Evolutionary conservation across 2,329 filamentous ascomycete species (phyloP).

Genomic region (Aureobasidium musti): DNA sequence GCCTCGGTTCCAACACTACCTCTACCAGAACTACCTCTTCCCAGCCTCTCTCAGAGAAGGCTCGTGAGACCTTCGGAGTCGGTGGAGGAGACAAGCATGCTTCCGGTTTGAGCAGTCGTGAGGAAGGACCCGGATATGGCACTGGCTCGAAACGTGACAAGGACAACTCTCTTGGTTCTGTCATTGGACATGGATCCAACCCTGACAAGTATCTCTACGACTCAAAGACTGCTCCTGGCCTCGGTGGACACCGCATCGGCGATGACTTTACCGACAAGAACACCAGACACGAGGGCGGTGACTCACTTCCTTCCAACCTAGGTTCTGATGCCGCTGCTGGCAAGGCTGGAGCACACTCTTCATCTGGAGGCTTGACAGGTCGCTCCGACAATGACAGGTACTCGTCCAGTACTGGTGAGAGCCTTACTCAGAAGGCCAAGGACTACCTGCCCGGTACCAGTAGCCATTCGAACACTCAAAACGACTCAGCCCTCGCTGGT

Average conservation of each 20-base stretch:
- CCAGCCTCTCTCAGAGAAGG: constrained; percentile 5
- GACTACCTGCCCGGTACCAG: constrained; percentile 14
- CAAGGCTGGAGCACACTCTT: constrained; percentile 1
- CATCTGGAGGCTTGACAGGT: constrained; percentile 7
- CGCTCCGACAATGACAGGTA: constrained; percentile 3
- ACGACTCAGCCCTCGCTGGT: constrained; percentile 8
- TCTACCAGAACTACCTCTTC: background rate
- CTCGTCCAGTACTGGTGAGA: constrained; percentile 19
- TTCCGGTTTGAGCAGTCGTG: background rate
- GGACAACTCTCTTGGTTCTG: constrained; percentile 16
- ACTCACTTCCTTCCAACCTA: background rate
- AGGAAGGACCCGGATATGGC: constrained; percentile 17
- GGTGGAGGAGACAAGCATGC: constrained; percentile 9
- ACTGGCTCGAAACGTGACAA: constrained; percentile 11
- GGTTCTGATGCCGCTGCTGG: constrained; percentile 21
- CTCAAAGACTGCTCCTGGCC: constrained; percentile 16
- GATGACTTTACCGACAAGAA: constrained; percentile 26
- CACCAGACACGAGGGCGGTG: constrained; percentile 22
- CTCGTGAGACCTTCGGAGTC: constrained; percentile 15
- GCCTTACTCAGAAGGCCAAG: constrained; percentile 14
- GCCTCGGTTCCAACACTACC: background rate
- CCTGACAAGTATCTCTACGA: constrained; percentile 24
- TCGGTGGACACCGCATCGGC: constrained; percentile 20
- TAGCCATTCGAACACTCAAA: background rate
- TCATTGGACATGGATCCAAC: constrained; percentile 12